These are phyloP conservation scores for Cornus florida DNA, from an alignment of 148 eudicot genomes.

Conservation along the genomic window DNA sequence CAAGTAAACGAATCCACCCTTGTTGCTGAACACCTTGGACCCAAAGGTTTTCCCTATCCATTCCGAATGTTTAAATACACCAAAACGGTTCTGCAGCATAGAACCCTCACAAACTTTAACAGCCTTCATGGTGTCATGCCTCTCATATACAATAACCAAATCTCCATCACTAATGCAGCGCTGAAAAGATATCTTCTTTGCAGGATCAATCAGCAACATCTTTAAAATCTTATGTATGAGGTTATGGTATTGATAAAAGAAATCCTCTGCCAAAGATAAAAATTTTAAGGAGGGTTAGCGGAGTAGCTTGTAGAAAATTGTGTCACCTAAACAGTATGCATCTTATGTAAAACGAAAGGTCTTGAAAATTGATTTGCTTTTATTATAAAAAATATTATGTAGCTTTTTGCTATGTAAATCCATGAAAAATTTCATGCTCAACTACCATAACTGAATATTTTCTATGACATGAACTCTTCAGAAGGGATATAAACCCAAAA, in stretches of 20 bases:
- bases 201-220: conserved; percentile 55
- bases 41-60: conserved; percentile 93
- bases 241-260: not conserved
- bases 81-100: conserved; percentile 75
- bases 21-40: conserved; percentile 72
- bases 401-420: not conserved
- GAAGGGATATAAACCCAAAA: not conserved
- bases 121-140: conserved; percentile 80
- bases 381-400: not conserved
- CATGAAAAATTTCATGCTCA: not conserved
- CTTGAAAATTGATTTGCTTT: not conserved
- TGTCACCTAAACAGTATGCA: not conserved
- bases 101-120: conserved; percentile 54
- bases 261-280: not conserved
- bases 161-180: conserved; percentile 65
- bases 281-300: not conserved
- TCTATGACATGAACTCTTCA: not conserved
- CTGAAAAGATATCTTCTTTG: conserved; percentile 47
- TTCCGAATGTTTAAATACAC: conserved; percentile 71
- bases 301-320: not conserved
- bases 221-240: not conserved
- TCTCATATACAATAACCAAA: conserved; percentile 76
- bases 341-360: not conserved
- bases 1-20: conserved; percentile 80
- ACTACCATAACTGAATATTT: not conserved